Base-by-base conservation (phyloP, 2,329 filamentous ascomycete species). In the Proliferodiscus dingleyae region DNA sequence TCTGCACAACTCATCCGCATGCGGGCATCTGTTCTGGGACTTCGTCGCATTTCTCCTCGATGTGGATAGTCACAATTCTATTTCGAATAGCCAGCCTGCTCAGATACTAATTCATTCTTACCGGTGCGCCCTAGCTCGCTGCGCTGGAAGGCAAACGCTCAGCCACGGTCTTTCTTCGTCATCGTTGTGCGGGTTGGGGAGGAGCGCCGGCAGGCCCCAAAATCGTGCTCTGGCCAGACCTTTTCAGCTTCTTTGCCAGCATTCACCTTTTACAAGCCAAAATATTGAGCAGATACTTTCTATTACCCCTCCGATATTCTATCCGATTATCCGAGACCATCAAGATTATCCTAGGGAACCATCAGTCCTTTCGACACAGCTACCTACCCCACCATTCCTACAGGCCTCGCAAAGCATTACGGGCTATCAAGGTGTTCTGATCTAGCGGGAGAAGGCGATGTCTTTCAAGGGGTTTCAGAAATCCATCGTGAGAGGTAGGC, bases 391-490 rank as follows among this genome's bases (percentile, higher is more conserved):
- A 24, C 46, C 46, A 44, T 44, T 41, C 13, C 30, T 41, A 28
- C 29, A 37, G 7, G 6, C n/a, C 30, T 50, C 11, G 24, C 24
- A 11, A 26, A 11, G 24, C 6, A 26, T 11, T 22, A 22, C 29
- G n/a, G 32, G 15, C 45, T 32, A n/a, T 28, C n/a, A 26, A 39
- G 38, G 23, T 11, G 28, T 47, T 52, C 41, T 45, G 45, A 46
- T 29, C 32, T 33, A 32, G 41, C 22, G 32, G 34, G 41, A 50
- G 53, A 46, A 50, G 46, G 47, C 61, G 64, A 59, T 98, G 93
- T 96, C 90, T 80, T 90, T 95, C 77, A 94, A 93, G 71, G 93
- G 93, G 62, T 88, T 98, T 63, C 83, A 86, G 67, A 97, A 96
- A 77, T 85, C 85, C 73, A 74, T 95, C 64, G 80, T 81, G 53